Evolutionary conservation across 352 stramenopile species (phyloP).

Genomic region (Pythium folliculosum): DNA sequence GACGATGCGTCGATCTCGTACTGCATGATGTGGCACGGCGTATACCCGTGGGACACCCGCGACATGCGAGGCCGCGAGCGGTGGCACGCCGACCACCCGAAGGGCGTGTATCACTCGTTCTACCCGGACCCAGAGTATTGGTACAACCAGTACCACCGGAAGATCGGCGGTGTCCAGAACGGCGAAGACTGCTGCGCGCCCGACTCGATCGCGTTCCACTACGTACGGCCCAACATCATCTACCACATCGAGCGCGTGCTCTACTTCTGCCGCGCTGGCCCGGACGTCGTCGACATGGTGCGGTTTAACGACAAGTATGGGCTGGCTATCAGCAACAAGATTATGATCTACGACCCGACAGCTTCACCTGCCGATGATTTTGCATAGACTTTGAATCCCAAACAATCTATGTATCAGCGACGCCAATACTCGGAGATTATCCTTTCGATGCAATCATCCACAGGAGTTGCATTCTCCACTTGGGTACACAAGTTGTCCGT

Average conservation of each 20-base stretch:
- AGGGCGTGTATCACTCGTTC: constrained; percentile 66
- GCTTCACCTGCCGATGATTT: not conserved
- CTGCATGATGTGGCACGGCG: constrained; percentile 80
- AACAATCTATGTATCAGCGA: too few species aligned
- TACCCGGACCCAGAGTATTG: constrained; percentile 52
- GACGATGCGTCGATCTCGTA: constrained; percentile 80
- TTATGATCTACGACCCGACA: constrained; percentile 8
- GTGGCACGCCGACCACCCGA: constrained; percentile 75
- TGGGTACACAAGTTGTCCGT: too few species aligned
- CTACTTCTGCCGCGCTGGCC: constrained; percentile 55
- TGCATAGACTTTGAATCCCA: not conserved
- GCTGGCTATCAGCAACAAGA: constrained; percentile 22
- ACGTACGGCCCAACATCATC: constrained; percentile 69
- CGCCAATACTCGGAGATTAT: too few species aligned
- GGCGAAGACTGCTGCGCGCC: constrained; percentile 52
- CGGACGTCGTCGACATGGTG: not conserved
- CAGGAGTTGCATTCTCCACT: too few species aligned
- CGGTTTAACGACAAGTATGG: constrained; percentile 2
- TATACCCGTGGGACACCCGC: constrained; percentile 70
- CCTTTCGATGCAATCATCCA: too few species aligned
- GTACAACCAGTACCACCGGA: constrained; percentile 73
- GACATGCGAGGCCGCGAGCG: constrained; percentile 64
- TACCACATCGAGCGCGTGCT: constrained; percentile 73
- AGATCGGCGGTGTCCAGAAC: constrained; percentile 61
- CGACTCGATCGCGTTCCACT: constrained; percentile 81